Evolutionary conservation across 2,329 filamentous ascomycete genomes (phyloP), one percentile per base, ranked within the genome.

Genomic region (Westerdykella sp.): DNA sequence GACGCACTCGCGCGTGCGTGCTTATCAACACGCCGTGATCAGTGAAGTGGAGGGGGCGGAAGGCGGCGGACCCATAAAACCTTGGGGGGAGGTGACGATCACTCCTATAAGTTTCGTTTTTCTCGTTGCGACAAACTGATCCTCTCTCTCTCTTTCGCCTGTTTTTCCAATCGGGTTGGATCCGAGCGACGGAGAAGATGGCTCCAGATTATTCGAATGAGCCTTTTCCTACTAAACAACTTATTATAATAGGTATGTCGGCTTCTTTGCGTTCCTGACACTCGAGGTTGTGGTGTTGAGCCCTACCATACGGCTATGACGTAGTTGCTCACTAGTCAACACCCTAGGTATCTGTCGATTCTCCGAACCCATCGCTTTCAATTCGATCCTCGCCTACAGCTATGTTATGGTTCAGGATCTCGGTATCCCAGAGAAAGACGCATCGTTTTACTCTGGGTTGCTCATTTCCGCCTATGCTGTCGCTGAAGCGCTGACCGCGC

Each of bases 391-490:
- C 58, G 90, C 90, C 25, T 96, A 95, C 50, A 64, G 63, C 42
- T 64, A 55, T 44, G 50, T 59, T 40, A 65, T 69, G 56, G 64
- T 67, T 16, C 53, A 63, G 45, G 63, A 68, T 39, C 53, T 75
- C 34, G 62, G 64, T 34, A 63, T 61, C 39, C 45, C 50, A 49
- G 50, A 59, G 37, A 55, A 54, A 39, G 60, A 69, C 55, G 65
- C 89, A 35, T 90, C 89, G 1, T 91, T 95, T 72, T 95, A 94
- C 65, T 84, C 89, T 34, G 90, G 90, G 37, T 51, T 69, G 50
- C 82, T 96, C 67, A 91, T 96, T 58, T 91, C 88, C 9, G 84
- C 88, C 51, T 95, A 96, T 63, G 84, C 89, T 38, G 78, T 95
- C 45, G 85, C 87, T 40, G 91, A 97, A 73, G 84, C 86, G 57